Evolutionary conservation across 2,329 filamentous ascomycete species (phyloP), one percentile per base, ranked within the genome.

Genomic region (Hortaea werneckii): DNA sequence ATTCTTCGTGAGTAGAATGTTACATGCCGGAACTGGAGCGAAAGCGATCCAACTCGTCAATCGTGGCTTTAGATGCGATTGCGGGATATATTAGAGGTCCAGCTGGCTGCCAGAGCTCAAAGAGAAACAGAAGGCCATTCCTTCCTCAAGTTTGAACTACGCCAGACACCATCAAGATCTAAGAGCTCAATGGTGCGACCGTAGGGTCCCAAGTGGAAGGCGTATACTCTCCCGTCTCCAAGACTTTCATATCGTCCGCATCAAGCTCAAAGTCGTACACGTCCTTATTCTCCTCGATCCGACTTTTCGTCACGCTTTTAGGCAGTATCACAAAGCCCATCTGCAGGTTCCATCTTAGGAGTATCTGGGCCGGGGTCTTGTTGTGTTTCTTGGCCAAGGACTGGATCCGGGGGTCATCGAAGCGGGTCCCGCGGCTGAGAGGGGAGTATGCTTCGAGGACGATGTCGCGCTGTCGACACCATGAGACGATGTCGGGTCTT

Each of bases 401-500:
- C 51, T 70, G 60, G 43, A 82, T 59, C 11, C 74, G 54, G 4
- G 73, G 68, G 50, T 82, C 78, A 5, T 79, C 65, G 50, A 71
- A 71, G 42, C 72, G 67, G 1, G 63, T 67, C 10, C 65, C 65
- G 37, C 70, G 57, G 3, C 71, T 67, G 29, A 72, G 58, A 7
- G 49, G 49, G 10, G 60, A 68, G 46, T 73, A 74, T n/a, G 71
- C 71, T 56, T 75, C 67, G 20, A 73, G 54, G 4, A 75, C 44
- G 1, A 74, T 62, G 29, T 61, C 65, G 44, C 70, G 64, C 63
- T 81, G 72, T 51, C 73, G 65, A 56, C 84, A 85, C 87, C 88
- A 95, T 40, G 77, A 70, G 6, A 82, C 80, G 50, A 95, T 87
- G 58, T 95, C 87, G 20, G 74, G 69, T n/a, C 88, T 75, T 6